A percentile compares a stretch with the other conserved stretches of the same genome.
phyloP scores from a whole-genome alignment of 192 early-diverging fungal genomes.

The Pilaira anomala region DNA sequence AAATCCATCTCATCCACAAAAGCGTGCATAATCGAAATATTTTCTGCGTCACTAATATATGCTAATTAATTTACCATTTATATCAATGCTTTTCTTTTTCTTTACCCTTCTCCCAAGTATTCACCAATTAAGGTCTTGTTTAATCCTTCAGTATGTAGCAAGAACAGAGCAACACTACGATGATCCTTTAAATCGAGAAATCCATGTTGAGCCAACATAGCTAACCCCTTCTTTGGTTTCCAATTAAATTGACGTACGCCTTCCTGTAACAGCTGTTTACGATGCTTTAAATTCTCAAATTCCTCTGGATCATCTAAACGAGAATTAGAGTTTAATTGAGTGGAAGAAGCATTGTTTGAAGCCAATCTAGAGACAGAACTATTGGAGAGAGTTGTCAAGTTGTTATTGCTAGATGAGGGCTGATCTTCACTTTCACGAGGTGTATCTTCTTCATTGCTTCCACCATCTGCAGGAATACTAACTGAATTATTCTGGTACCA shows the following conservation, averaged over 20 bases:
- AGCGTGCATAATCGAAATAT: constrained; percentile 95
- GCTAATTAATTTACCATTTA: constrained; percentile 4
- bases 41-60: constrained; percentile 65
- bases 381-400: constrained; percentile 20
- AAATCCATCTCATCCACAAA: constrained; percentile 93
- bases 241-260: constrained; percentile 79
- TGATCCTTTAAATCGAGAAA: constrained; percentile 69
- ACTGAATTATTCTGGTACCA: constrained; percentile 57
- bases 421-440: constrained; percentile 38
- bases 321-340: not conserved
- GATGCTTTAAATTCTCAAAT: constrained; percentile 77
- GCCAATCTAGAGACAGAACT: constrained; percentile 22
- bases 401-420: constrained; percentile 11
- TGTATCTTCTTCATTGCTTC: constrained; percentile 27
- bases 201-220: constrained; percentile 62
- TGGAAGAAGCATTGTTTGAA: constrained; percentile 20
- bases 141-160: constrained; percentile 73
- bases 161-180: constrained; percentile 69
- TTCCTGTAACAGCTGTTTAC: constrained; percentile 80
- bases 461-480: constrained; percentile 23
- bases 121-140: constrained; percentile 90
- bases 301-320: constrained; percentile 80
- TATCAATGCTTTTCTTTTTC: not conserved
- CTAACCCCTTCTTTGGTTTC: constrained; percentile 90
- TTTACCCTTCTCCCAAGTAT: constrained; percentile 85